Base-by-base conservation (phyloP, 345 rosid species). In the Gossypium bickii region DNA sequence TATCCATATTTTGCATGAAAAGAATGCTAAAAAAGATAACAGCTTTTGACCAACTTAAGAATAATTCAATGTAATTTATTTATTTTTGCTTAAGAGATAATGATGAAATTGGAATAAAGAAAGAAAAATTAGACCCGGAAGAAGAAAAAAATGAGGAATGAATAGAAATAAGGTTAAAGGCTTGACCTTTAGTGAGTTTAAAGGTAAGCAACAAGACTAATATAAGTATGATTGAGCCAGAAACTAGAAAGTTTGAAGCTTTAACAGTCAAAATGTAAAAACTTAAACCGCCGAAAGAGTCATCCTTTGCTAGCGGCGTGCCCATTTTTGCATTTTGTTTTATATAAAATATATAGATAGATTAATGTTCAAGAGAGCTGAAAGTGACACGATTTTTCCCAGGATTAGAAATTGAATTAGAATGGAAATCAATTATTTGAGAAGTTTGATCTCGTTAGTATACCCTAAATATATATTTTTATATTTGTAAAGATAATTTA, bases 261-360 rank as follows among this genome's bases (percentile, higher is more conserved):
- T 67, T 22, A 44, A 12, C 41, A 22, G 56, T 67, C 71, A 47
- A 22, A 67, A 34, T 5, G 41, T 34, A 1, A 5, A 34, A 34
- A 67, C 38, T 22, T 12, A 20, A 67, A 67, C 55, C 41, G 41
- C 55, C 71, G 56, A 67, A 67, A 67, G 70, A 44, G 71, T 67
- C 71, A 1, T 47, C n/a, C 71, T 47, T 67, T 13, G 55, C 55
- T 7, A 67, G 71, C 71, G 71, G 56, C 71, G 71, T 67, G 57
- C 56, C 56, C 55, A 47, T 27, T 67, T 67, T 67, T 22, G 55
- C 51, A 45, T 2, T 17, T 17, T 11, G 6, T 55, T 16, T 4
- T 17, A 55, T 55, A 55, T 53, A 11, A 22, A 47, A 13, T 20
- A 2, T n/a, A 24, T 6, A 67, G 5, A 47, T 22, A 1, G 2